These are phyloP conservation scores for Suhomyces bolitotheri DNA, from an alignment of 1,139 yeast genomes.

Conservation along the genomic window DNA sequence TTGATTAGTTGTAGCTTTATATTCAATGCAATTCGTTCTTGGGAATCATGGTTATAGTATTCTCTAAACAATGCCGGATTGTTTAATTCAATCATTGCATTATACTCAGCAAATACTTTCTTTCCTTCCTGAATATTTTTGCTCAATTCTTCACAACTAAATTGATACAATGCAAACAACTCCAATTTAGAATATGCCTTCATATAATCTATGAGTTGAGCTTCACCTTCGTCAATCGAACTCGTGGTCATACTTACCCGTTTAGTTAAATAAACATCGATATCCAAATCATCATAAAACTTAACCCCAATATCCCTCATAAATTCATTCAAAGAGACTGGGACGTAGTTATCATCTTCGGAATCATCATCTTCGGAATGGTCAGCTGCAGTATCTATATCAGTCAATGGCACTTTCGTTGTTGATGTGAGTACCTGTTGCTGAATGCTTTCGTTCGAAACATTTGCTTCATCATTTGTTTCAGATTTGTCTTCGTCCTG, in stretches of 20 bases:
- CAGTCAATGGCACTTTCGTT: constrained; percentile 12
- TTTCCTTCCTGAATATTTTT: constrained; percentile 52
- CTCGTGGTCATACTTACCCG: constrained; percentile 25
- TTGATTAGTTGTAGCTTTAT: constrained; percentile 47
- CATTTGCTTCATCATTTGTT: constrained; percentile 1
- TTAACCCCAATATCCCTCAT: constrained; percentile 49
- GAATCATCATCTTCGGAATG: constrained; percentile 13
- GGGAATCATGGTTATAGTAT: constrained; percentile 40
- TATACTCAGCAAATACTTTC: constrained; percentile 43
- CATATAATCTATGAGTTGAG: constrained; percentile 27
- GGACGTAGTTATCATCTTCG: constrained; percentile 24
- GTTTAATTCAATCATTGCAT: constrained; percentile 42
- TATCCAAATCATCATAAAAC: constrained; percentile 53
- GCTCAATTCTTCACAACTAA: constrained; percentile 54
- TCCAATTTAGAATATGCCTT: constrained; percentile 44
- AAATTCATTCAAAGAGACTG: constrained; percentile 44
- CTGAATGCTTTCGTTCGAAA: constrained; percentile 5
- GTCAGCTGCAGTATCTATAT: constrained; percentile 16
- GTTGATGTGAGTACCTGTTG: constrained; percentile 13
- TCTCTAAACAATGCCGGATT: constrained; percentile 53
- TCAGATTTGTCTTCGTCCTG: constrained; percentile 4
- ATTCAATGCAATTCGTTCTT: constrained; percentile 41
- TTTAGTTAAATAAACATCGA: constrained; percentile 31
- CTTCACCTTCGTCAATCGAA: constrained; percentile 16
- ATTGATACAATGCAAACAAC: constrained; percentile 38